Evolutionary conservation across 768 basidiomycete genomes (phyloP), one percentile per base, ranked within the genome.

Genomic region (Suillus weaverae): DNA sequence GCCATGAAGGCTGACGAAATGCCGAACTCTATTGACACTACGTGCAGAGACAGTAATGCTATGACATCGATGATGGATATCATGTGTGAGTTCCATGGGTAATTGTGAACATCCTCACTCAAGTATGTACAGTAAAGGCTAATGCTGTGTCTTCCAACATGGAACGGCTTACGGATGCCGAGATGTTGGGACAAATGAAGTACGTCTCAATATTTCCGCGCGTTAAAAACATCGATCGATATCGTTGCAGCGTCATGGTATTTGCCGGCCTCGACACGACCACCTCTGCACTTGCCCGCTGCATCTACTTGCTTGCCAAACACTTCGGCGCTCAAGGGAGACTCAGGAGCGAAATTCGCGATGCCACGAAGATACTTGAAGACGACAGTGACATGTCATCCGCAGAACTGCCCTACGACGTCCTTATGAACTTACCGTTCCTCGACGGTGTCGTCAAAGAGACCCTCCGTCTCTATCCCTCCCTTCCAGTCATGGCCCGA

Each of bases 181-280:
- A 85, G 63, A 68, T 85, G 38, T 77, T 81, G 1, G 83, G 82
- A 0, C 83, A 85, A 67, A 83, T 85, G 80, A 82, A 83, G 83
- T 82, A 67, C 46, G 79, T 72, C 33, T 30, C 22, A 53, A 43
- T 33, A 51, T 62, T 48, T 14, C 26, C 14, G 62, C 44, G 9
- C 16, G 26, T 41, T 3, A 3, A 26, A 30, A 30, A 20, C 26
- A 41, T 41, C 0, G 10, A 30, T 36, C 16, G 8, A 32, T 30
- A 10, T 50, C 4, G 2, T 36, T 35, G 18, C 60, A 83, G 83
- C 7, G 81, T 83, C 20, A 69, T 85, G 43, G 74, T 78, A 22
- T 78, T 81, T 55, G 81, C 81, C 0, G 82, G 76, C 1, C 79
- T 78, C 64, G 82, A 83, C 66, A 83, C 82, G 0, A 83, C 83